Conservation (phyloP, 345 rosid species). For the Euclidium syriacum region DNA sequence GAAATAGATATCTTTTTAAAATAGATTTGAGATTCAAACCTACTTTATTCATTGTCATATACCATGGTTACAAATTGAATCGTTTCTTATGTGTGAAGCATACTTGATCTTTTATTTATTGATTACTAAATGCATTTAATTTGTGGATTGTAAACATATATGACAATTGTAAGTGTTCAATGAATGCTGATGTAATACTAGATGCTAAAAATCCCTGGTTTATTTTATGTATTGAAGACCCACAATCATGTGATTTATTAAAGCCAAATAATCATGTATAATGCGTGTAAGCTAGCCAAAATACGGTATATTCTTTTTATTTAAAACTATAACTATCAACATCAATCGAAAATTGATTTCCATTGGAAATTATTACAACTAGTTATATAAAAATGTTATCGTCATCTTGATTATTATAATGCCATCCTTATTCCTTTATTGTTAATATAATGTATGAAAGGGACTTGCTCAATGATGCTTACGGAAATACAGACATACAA, state of each 20-base stretch:
- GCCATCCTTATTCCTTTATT: conserved; percentile 1
- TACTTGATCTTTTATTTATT: background rate
- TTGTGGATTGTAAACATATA: background rate
- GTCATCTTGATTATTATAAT: conserved; percentile 3
- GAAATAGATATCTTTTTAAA: too few relatives aligned
- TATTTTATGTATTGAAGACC: background rate
- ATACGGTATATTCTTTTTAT: conserved; percentile 9
- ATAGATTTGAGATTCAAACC: too few relatives aligned
- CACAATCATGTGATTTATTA: conserved; percentile 20
- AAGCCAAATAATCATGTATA: background rate
- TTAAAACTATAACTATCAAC: conserved; percentile 19
- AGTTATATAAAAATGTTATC: conserved; percentile 3
- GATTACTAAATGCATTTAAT: background rate
- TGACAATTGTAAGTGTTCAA: conserved; percentile 5
- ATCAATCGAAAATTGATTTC: conserved; percentile 15
- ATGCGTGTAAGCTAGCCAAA: conserved; percentile 18
- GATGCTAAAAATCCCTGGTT: conserved; percentile 2
- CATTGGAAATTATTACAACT: background rate
- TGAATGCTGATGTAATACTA: conserved; percentile 19
- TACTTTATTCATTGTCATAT: too few relatives aligned
- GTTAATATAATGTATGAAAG: background rate
- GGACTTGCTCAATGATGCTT: conserved; percentile 6
- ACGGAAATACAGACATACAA: background rate
- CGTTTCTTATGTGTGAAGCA: background rate
- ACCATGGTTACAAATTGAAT: background rate